phyloP scores from a whole-genome alignment of 2,329 filamentous ascomycete species.

The Alternaria burnsii region DNA sequence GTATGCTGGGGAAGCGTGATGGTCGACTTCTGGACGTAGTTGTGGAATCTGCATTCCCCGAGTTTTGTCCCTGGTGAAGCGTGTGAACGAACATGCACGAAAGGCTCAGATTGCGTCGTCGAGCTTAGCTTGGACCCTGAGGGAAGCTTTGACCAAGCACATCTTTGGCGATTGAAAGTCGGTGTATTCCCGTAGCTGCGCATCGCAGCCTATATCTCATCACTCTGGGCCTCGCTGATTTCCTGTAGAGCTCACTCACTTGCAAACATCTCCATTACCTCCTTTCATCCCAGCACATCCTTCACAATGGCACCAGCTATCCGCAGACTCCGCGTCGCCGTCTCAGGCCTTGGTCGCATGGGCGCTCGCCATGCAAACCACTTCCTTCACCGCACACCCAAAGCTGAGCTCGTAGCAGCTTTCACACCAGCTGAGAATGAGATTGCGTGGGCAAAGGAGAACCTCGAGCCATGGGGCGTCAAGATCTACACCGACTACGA shows the following conservation, averaged over 20 bases:
- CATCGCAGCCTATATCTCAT: not conserved
- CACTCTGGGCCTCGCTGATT: not conserved
- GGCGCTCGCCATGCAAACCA: constrained; percentile 59
- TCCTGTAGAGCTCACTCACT: not conserved
- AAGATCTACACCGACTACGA: constrained; percentile 64
- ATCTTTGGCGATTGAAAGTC: constrained; percentile 2
- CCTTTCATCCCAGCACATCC: not conserved
- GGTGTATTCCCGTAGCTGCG: constrained; percentile 1
- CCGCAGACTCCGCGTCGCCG: constrained; percentile 56
- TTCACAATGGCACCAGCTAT: constrained; percentile 43
- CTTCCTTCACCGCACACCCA: constrained; percentile 57
- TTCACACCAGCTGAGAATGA: constrained; percentile 56
- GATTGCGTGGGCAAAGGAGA: constrained; percentile 58
- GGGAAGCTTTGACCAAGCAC: not conserved
- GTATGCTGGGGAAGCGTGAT: not conserved
- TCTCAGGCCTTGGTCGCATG: constrained; percentile 61
- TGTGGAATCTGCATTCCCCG: not conserved
- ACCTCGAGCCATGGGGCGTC: constrained; percentile 62
- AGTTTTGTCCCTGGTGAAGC: not conserved
- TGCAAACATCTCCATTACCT: not conserved
- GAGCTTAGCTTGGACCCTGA: constrained; percentile 18
- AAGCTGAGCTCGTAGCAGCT: constrained; percentile 58
- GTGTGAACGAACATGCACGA: not conserved
- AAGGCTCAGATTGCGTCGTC: constrained; percentile 1
- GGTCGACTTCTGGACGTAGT: not conserved